phyloP scores from a whole-genome alignment of 108 stramenopile genomes.

The Nitzschia palea region DNA sequence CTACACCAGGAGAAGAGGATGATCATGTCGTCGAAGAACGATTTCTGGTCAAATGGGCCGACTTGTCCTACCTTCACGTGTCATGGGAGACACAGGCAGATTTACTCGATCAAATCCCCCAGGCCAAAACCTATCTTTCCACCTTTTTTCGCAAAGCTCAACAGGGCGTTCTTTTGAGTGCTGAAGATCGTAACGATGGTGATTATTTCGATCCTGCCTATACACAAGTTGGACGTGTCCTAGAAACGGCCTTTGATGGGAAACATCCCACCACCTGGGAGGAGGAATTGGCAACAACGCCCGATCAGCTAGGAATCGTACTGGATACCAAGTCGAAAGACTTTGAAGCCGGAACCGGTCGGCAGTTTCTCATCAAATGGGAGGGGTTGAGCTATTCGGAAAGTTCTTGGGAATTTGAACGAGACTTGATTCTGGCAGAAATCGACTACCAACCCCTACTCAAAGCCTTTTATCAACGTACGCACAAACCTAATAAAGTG shows the following conservation, averaged over 20 bases:
- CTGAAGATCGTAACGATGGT: slow-evolving; percentile 88
- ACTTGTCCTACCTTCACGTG: slow-evolving; percentile 72
- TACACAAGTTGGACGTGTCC: slow-evolving; percentile 75
- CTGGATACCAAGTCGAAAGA: slow-evolving; percentile 58
- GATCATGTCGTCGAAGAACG: slow-evolving; percentile 64
- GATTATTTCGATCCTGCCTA: slow-evolving; percentile 88
- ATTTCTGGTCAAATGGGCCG: slow-evolving; percentile 86
- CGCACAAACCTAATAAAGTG: slow-evolving; percentile 45
- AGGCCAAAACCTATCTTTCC: slow-evolving; percentile 60
- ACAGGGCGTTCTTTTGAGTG: slow-evolving; percentile 62
- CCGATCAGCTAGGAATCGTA: slow-evolving; percentile 57
- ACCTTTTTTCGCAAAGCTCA: slow-evolving; percentile 75
- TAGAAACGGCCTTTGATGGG: slow-evolving; percentile 42
- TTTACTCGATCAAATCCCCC: slow-evolving; percentile 69
- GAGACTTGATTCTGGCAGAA: slow-evolving; percentile 81
- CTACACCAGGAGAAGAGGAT: slow-evolving; percentile 25
- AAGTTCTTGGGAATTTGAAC: slow-evolving; percentile 75
- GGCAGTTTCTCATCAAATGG: slow-evolving; percentile 86
- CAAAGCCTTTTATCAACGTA: slow-evolving; percentile 50
- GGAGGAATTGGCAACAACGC: slow-evolving; percentile 22
- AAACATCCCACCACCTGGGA: slow-evolving; percentile 19
- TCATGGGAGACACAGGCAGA: slow-evolving; percentile 87
- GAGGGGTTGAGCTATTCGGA: slow-evolving; percentile 63
- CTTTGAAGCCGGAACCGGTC: slow-evolving; percentile 70
- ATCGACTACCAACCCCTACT: slow-evolving; percentile 65